Conservation (phyloP, 208 protist genomes). For the Crithidia sp. region DNA sequence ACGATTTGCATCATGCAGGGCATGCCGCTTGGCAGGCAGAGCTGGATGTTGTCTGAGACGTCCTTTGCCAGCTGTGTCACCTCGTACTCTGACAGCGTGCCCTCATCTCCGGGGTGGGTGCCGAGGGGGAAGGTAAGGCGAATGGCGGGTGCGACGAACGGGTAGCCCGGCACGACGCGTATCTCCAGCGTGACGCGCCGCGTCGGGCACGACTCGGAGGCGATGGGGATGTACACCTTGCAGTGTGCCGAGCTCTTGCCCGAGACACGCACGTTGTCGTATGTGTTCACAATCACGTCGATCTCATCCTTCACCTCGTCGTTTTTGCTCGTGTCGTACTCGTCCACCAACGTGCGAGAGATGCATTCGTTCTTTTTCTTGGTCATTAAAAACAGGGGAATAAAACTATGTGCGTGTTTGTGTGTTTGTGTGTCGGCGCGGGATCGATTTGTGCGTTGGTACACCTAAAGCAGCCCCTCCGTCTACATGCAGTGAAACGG, state of each 20-base stretch:
- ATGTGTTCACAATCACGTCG: conserved; percentile 62
- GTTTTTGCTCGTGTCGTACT: conserved; percentile 53
- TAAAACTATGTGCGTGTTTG: neutral
- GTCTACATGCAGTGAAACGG: neutral
- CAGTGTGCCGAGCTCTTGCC: conserved; percentile 49
- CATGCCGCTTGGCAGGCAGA: conserved; percentile 52
- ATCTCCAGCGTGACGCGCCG: conserved; percentile 57
- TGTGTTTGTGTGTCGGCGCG: too few relatives aligned
- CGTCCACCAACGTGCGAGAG: conserved; percentile 47
- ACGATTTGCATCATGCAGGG: conserved; percentile 82
- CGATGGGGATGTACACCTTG: conserved; percentile 54
- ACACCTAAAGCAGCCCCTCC: neutral
- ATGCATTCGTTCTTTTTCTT: conserved; percentile 37
- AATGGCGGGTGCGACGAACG: conserved; percentile 64
- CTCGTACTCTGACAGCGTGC: conserved; percentile 41
- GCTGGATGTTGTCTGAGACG: conserved; percentile 57
- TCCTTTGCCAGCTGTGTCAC: conserved; percentile 54
- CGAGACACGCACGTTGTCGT: conserved; percentile 59
- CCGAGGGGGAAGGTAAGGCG: conserved; percentile 45
- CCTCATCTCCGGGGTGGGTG: conserved; percentile 29
- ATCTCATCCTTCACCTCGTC: conserved; percentile 73
- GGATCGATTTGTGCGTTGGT: neutral
- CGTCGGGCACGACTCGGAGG: conserved; percentile 39
- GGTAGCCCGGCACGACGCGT: conserved; percentile 67
- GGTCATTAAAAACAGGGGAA: conserved; percentile 18